Conservation (phyloP, 768 basidiomycete genomes). For the Phylloporus sp. region DNA sequence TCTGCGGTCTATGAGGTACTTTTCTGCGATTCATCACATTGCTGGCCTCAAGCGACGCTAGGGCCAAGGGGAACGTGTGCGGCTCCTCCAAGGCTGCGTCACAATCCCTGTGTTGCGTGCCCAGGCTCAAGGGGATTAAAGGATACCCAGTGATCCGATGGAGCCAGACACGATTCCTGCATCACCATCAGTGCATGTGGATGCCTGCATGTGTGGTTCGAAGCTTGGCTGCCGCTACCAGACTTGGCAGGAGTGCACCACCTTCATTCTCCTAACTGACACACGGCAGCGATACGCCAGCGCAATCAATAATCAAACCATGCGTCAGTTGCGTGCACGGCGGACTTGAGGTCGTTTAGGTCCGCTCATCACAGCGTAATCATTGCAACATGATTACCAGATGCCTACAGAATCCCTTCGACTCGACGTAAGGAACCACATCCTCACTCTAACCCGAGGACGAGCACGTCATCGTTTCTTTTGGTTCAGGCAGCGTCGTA, state of each 20-base stretch:
- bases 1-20: background rate
- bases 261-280: conserved; percentile 13
- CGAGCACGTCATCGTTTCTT: background rate
- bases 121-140: conserved; percentile 21
- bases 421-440: conserved; percentile 8
- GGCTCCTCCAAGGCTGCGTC: background rate
- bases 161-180: conserved; percentile 1
- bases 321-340: conserved; percentile 9
- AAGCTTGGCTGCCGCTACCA: background rate
- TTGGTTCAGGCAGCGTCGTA: background rate
- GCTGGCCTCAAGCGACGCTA: conserved; percentile 7
- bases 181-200: conserved; percentile 20
- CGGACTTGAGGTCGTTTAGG: background rate
- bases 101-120: background rate
- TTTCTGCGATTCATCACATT: background rate
- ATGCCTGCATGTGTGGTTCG: conserved; percentile 13
- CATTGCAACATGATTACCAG: conserved; percentile 1
- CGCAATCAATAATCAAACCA: conserved; percentile 9
- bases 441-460: background rate
- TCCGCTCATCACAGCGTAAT: background rate
- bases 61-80: background rate
- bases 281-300: conserved; percentile 10
- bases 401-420: background rate
- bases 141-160: conserved; percentile 7
- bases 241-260: background rate